Evolutionary conservation across 306 rosid species (phyloP), one percentile per base, ranked within the genome.

Genomic region (Gastrolobium bilobum): DNA sequence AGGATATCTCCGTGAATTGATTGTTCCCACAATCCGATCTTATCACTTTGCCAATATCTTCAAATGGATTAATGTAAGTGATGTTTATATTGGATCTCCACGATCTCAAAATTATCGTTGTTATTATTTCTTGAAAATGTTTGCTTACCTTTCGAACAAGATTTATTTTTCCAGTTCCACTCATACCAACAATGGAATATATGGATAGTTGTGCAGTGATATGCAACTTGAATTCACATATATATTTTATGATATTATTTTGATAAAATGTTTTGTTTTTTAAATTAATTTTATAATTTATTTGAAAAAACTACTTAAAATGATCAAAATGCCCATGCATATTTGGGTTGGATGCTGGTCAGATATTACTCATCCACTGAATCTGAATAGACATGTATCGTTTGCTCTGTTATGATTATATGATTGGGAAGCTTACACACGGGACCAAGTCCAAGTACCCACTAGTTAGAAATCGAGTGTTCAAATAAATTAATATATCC

Each of bases 51-150:
- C 58, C 7, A 30, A 68, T 47, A 13, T 68, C 43, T 13, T 5
- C 8, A 46, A 46, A 68, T 68, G 73, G 31, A 47, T 48, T 6
- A 59, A 31, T 6, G 42, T 4, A 31, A 66, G 40, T 47, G 73
- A 46, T 6, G 6, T 47, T 54, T 68, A 7, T 68, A 7, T 31
- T 68, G 30, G 73, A 68, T 46, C 39, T 26, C 73, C 73, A 44
- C 8, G 5, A 44, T 44, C 51, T 62, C 46, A n/a, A n/a, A n/a
- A n/a, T n/a, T n/a, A n/a, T n/a, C n/a, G n/a, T 20, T 20, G 26
- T 20, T 20, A 20, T 20, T 20, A 20, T 20, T 20, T 20, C 26
- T 20, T 20, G 0, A 20, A 20, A 20, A 20, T 20, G 26, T 20
- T 20, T 20, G 26, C 26, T 20, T 20, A 20, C 26, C 26, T 20